Percentiles rank a stretch among this genome's conserved stretches.
Conservation (phyloP, 805 yeast species). For the Ogataea pilisensis region DNA sequence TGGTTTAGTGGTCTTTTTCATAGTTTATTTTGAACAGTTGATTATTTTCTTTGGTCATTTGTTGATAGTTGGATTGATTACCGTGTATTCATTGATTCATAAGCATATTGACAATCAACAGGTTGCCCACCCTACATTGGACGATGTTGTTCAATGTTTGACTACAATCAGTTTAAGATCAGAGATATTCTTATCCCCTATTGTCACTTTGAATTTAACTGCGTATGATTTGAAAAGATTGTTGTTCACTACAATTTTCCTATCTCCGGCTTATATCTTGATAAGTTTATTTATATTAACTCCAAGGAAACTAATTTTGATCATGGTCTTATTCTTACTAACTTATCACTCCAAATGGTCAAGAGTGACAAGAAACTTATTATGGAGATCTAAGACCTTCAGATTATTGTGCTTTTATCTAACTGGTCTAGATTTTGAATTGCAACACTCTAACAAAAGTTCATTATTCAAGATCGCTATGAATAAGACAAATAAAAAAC, state of each 20-base stretch:
- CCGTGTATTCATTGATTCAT: conserved; percentile 57
- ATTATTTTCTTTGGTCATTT: conserved; percentile 82
- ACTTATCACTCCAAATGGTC: conserved; percentile 88
- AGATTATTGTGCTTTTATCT: conserved; percentile 72
- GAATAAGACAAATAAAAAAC: conserved; percentile 45
- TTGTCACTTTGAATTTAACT: conserved; percentile 67
- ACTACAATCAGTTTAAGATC: conserved; percentile 71
- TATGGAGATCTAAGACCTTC: conserved; percentile 78
- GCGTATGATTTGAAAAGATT: conserved; percentile 76
- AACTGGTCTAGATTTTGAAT: conserved; percentile 77
- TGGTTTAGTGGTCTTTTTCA: conserved; percentile 48
- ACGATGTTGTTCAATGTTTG: conserved; percentile 75
- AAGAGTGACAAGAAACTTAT: conserved; percentile 72
- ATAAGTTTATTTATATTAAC: conserved; percentile 62
- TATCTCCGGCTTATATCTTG: conserved; percentile 80
- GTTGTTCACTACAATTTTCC: conserved; percentile 75
- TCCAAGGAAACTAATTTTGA: conserved; percentile 62
- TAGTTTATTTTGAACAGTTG: conserved; percentile 74
- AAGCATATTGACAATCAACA: conserved; percentile 55
- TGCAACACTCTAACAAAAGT: conserved; percentile 30
- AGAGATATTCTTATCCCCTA: conserved; percentile 76
- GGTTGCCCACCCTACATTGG: conserved; percentile 71
- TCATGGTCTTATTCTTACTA: conserved; percentile 56
- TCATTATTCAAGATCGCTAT: conserved; percentile 51
- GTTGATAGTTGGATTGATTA: conserved; percentile 56